Percentiles rank a stretch among this genome's conserved stretches.
Conservation (phyloP, 768 basidiomycete genomes). For the Porphyrellus cyaneotinctus region DNA sequence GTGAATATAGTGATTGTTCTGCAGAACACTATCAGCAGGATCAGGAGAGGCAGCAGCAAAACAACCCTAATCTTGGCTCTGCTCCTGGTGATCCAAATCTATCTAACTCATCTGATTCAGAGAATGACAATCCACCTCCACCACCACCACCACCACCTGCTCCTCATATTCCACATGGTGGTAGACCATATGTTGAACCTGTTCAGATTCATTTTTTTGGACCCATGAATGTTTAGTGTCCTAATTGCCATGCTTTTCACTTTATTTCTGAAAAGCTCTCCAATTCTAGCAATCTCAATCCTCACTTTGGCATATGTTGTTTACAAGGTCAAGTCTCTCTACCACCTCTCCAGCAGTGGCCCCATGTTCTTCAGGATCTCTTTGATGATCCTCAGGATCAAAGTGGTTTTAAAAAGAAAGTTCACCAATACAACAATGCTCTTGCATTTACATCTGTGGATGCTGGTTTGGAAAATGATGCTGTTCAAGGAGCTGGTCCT, state of each 20-base stretch:
- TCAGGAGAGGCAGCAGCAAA: too few species aligned
- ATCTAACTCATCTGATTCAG: not conserved
- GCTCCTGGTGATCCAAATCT: not conserved
- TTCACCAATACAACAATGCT: conserved; percentile 37
- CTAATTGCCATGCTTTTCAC: conserved; percentile 17
- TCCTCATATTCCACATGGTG: conserved; percentile 3
- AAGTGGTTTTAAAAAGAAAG: conserved; percentile 28
- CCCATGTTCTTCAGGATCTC: conserved; percentile 7
- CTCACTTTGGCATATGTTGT: conserved; percentile 29
- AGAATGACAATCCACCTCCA: not conserved
- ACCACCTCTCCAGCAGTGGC: conserved; percentile 16
- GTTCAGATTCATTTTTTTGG: not conserved
- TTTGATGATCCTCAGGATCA: conserved; percentile 12
- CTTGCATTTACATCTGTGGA: conserved; percentile 9
- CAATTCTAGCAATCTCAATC: not conserved
- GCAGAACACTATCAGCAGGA: conserved; percentile 2
- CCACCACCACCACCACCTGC: not conserved
- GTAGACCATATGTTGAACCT: conserved; percentile 12
- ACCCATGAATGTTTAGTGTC: conserved; percentile 7
- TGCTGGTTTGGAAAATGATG: not conserved
- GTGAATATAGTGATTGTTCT: not conserved
- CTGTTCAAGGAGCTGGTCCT: conserved; percentile 18
- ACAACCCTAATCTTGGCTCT: not conserved
- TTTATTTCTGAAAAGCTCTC: conserved; percentile 13
- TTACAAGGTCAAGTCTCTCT: conserved; percentile 25